Conservation (phyloP, 176 grass and related monocot species). For the Zea mays region DNA sequence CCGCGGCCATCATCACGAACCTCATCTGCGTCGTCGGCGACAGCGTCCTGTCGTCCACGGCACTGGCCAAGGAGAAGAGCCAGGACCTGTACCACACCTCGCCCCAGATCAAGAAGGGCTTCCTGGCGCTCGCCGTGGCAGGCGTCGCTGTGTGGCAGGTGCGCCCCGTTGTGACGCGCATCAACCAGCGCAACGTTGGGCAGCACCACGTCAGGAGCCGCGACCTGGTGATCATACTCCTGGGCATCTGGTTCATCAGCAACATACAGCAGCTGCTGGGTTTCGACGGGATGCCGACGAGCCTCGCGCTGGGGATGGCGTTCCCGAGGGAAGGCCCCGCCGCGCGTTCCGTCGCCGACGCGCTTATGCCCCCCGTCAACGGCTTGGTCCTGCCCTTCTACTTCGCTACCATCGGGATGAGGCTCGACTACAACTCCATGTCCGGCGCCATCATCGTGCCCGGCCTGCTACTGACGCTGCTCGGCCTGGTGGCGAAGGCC, state of each 20-base stretch:
- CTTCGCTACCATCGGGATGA: conserved; percentile 55
- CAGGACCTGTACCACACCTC: conserved; percentile 1
- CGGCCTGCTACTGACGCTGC: conserved; percentile 39
- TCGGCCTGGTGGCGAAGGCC: conserved; percentile 41
- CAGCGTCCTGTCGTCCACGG: conserved; percentile 38
- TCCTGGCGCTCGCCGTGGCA: conserved; percentile 29
- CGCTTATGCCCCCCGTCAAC: conserved; percentile 11
- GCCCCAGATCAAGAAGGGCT: conserved; percentile 32
- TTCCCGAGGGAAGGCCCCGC: conserved; percentile 53
- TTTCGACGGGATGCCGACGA: too few species aligned
- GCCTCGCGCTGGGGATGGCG: conserved; percentile 39
- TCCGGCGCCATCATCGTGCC: conserved; percentile 54
- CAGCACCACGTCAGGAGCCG: conserved; percentile 36
- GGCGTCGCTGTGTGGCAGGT: conserved; percentile 32
- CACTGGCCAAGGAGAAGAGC: conserved; percentile 24
- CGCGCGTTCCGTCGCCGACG: conserved; percentile 26
- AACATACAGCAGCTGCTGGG: conserved; percentile 41
- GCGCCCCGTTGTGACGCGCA: conserved; percentile 29
- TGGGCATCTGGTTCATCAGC: conserved; percentile 8
- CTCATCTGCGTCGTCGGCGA: conserved; percentile 55
- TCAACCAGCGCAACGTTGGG: conserved; percentile 48
- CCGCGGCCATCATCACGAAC: conserved; percentile 42
- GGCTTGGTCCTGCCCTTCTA: conserved; percentile 48
- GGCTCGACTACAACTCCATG: conserved; percentile 53
- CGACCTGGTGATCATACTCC: conserved; percentile 29